Conservation (phyloP, 345 rosid species). For the Corymbia maculata region DNA sequence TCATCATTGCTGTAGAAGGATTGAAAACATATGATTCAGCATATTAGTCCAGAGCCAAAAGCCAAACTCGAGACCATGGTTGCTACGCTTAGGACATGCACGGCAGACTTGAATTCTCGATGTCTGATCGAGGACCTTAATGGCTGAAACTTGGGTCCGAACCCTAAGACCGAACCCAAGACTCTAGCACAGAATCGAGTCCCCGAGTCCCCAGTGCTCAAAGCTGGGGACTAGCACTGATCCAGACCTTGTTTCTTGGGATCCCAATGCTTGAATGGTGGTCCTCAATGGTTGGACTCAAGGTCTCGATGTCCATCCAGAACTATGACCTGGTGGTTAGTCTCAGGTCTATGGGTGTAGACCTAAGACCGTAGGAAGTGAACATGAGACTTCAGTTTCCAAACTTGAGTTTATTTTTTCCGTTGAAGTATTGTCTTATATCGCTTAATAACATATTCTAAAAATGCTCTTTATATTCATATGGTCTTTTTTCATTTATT, state of each 20-base stretch:
- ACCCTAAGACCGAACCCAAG: not conserved
- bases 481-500: too few relatives aligned
- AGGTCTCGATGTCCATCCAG: not conserved
- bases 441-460: too few relatives aligned
- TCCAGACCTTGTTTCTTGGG: not conserved
- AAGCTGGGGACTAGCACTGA: not conserved
- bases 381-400: too few relatives aligned
- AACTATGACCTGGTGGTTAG: not conserved
- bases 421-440: too few relatives aligned
- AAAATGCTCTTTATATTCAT: too few relatives aligned
- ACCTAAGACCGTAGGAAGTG: not conserved
- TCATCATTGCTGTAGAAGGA: too few relatives aligned
- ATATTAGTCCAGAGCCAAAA: not conserved
- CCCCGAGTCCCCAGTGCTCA: not conserved
- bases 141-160: too few relatives aligned
- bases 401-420: not conserved
- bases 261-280: not conserved
- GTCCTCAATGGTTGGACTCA: not conserved
- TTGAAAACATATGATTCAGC: not conserved
- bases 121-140: not conserved
- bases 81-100: not conserved
- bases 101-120: not conserved
- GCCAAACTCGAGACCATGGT: not conserved
- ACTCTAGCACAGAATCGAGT: not conserved
- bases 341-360: not conserved